phyloP scores from a whole-genome alignment of 768 basidiomycete genomes.

The Hericium alpestre region DNA sequence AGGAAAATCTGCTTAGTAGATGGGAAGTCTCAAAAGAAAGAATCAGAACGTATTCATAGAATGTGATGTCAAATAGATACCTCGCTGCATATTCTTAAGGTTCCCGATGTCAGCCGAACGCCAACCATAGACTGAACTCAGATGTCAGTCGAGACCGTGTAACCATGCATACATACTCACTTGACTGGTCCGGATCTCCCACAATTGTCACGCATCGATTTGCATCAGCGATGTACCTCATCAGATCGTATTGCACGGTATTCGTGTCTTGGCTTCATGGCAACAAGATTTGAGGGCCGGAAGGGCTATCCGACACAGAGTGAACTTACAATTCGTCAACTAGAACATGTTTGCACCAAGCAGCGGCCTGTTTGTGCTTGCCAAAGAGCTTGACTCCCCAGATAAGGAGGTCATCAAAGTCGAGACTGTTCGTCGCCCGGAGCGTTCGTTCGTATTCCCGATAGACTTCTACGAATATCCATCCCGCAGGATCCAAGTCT shows the following conservation, averaged over 20 bases:
- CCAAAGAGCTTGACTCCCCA: slow-evolving; percentile 60
- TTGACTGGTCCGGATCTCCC: slow-evolving; percentile 88
- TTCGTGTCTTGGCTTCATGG: slow-evolving; percentile 65
- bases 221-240: slow-evolving; percentile 50
- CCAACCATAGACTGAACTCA: slow-evolving; percentile 66
- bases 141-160: neutral
- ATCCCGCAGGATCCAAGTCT: slow-evolving; percentile 21
- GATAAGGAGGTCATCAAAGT: slow-evolving; percentile 80
- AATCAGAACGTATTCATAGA: no score
- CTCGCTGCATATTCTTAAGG: slow-evolving; percentile 58
- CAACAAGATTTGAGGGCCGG: neutral
- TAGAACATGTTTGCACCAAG: slow-evolving; percentile 59
- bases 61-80: slow-evolving; percentile 19
- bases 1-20: slow-evolving; percentile 58
- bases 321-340: slow-evolving; percentile 71
- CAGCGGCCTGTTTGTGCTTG: slow-evolving; percentile 34
- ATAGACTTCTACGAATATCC: slow-evolving; percentile 43
- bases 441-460: slow-evolving; percentile 56
- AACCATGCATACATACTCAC: slow-evolving; percentile 24
- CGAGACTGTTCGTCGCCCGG: slow-evolving; percentile 55
- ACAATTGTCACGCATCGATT: slow-evolving; percentile 62
- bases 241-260: slow-evolving; percentile 68
- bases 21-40: slow-evolving; percentile 45
- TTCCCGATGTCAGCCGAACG: slow-evolving; percentile 72
- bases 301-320: no score